Evolutionary conservation across 1,139 yeast species (phyloP), one percentile per base, ranked within the genome.

Genomic region (Hemisphaericaspora subhashii): DNA sequence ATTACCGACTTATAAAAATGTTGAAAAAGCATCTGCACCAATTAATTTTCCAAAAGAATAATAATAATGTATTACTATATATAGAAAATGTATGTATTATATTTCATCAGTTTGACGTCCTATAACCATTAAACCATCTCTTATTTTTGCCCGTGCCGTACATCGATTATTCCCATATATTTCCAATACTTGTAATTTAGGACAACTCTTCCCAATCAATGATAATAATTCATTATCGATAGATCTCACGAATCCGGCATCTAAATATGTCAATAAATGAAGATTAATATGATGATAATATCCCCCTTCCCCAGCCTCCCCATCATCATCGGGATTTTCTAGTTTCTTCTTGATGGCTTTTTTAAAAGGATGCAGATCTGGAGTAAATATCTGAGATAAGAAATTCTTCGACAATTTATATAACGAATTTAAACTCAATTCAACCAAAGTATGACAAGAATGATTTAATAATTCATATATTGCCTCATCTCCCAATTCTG

Each of bases 141-240:
- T 66, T 4, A 75, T 57, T 3, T 59, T 58, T 0, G 86, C 86
- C 18, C 66, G 64, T 6, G 72, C 64, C 0, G 89, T 81, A 40
- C 92, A 82, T 46, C 78, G 66, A 49, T 85, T 86, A 50, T 83
- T 74, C 0, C 96, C 96, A 58, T 83, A 86, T 5, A 86, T 87
- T 53, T 87, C 96, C 40, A 89, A 54, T 10, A 86, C 66, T 33
- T 74, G 70, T 42, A 89, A 60, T 37, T 75, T 77, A 0, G 82
- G 77, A 49, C 92, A 84, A 12, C 71, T 66, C 20, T 72, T 65
- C 7, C 82, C 74, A 14, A 87, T 50, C 16, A 73, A 54, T 22
- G 72, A 70, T 11, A 87, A 58, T 1, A 81, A 68, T 24, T 70
- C 76, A 60, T 88, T 86, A 57, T 86, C 87, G 4, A 86, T 74